Percentiles rank a stretch among this genome's conserved stretches.
Evolutionary conservation across 2,329 filamentous ascomycete genomes (phyloP).

Genomic region (Paecilomyces dactylethromorphus): DNA sequence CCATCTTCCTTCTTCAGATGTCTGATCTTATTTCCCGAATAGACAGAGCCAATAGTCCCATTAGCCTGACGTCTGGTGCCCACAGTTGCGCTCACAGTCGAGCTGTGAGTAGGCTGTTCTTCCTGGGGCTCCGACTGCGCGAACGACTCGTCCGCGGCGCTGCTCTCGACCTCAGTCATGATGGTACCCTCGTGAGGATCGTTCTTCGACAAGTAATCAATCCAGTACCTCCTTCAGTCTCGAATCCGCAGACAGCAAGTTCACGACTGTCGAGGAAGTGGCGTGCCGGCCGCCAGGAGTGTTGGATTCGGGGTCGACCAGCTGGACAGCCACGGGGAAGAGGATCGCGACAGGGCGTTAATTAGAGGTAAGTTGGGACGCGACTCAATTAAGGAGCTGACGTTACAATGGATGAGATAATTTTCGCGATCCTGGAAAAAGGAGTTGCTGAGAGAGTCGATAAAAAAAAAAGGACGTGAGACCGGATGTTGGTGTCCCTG

Average conservation of each 20-base stretch:
- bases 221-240: conserved; percentile 2
- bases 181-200: not conserved
- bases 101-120: conserved; percentile 27
- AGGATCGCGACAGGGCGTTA: conserved; percentile 6
- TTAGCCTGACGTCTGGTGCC: conserved; percentile 56
- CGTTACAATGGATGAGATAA: conserved; percentile 4
- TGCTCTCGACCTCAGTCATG: conserved; percentile 30
- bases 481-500: not conserved
- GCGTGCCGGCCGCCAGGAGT: conserved; percentile 9
- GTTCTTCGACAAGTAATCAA: conserved; percentile 1
- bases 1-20: conserved; percentile 63
- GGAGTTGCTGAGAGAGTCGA: not conserved
- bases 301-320: conserved; percentile 5
- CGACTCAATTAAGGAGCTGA: conserved; percentile 6
- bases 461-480: not conserved
- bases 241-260: conserved; percentile 4
- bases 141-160: conserved; percentile 29
- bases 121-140: conserved; percentile 29
- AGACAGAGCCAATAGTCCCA: conserved; percentile 59
- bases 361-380: conserved; percentile 5
- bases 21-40: conserved; percentile 61
- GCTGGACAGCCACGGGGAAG: conserved; percentile 6
- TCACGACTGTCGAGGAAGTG: conserved; percentile 6
- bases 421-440: conserved; percentile 5
- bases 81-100: conserved; percentile 34